Evolutionary conservation across 1,284 basidiomycete species (phyloP), one percentile per base, ranked within the genome.

Genomic region (Apiotrichum veenhuisii): DNA sequence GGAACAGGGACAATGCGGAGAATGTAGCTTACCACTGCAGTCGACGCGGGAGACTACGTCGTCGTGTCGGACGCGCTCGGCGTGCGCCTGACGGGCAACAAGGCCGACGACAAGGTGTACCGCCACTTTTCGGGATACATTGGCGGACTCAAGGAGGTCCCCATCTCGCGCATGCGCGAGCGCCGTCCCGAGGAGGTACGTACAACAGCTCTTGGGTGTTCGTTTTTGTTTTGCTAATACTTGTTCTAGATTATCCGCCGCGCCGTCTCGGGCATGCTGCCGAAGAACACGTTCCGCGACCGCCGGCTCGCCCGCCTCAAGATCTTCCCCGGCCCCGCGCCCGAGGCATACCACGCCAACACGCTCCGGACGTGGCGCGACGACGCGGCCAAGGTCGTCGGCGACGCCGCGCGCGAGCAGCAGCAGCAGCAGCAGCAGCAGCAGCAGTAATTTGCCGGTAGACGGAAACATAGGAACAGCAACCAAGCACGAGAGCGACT

Each of bases 41-140:
- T 87, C 63, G 93, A 96, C 76, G 91, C 91, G 54, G 94, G 96
- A 33, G 96, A 98, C 84, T 98, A 98, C 76, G 93, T 98, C 33
- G 85, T 98, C 23, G 92, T 99, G 11, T 96, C 92, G 22, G 89
- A 98, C 73, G 89, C 92, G 3, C 80, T 84, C 55, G 83, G 87
- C 27, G 83, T 98, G 57, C 85, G 86, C 67, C 88, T 98, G 43
- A 92, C 95, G 0, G 96, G 96, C 25, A 84, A 85, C 67, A 98
- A 98, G 78, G 83, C 84, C 11, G 83, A 90, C 57, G 91, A 98
- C 71, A 83, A 93, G 65, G 74, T 95, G 12, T 98, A 93, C 79
- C 81, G 89, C 52, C 87, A 88, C 67, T 93, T 98, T 73, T 85
- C 92, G 0, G 92, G 93, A 85, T 98, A 83, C 71, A 90, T 94